These are phyloP conservation scores for Calamus simplicifolius DNA, from an alignment of 176 grass and related monocot species.

Conservation along the genomic window DNA sequence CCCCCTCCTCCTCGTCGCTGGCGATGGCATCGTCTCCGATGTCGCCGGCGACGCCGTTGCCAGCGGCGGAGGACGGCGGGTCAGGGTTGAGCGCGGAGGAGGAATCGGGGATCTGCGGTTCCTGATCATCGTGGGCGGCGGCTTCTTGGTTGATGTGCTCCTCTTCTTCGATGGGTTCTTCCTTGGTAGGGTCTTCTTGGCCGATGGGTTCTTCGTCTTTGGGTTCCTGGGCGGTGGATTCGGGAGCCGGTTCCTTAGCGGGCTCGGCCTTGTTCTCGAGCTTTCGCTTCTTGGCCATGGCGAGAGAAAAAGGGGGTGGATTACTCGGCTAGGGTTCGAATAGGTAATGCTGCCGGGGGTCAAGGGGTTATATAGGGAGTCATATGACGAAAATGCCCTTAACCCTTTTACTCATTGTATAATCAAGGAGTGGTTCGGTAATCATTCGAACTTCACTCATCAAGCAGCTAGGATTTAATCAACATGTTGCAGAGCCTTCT, in stretches of 20 bases:
- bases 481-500: no score
- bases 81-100: no score
- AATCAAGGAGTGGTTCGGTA: no score
- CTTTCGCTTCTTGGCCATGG: conserved; percentile 98
- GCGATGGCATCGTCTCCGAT: not conserved
- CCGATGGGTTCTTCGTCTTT: no score
- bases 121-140: not conserved
- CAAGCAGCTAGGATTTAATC: no score
- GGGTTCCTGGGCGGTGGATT: not conserved
- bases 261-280: conserved; percentile 17
- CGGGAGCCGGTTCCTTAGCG: not conserved
- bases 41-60: not conserved
- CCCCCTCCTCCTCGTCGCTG: conserved; percentile 22
- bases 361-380: no score
- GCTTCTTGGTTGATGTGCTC: not conserved
- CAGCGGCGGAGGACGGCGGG: not conserved
- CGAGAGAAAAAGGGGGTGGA: not conserved
- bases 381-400: no score
- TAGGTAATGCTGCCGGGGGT: no score
- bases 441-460: no score
- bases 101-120: not conserved
- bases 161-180: not conserved
- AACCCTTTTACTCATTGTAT: no score
- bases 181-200: no score
- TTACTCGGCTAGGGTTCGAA: no score